phyloP scores from a whole-genome alignment of 176 grass and related monocot species.

The Rhynchospora breviuscula region DNA sequence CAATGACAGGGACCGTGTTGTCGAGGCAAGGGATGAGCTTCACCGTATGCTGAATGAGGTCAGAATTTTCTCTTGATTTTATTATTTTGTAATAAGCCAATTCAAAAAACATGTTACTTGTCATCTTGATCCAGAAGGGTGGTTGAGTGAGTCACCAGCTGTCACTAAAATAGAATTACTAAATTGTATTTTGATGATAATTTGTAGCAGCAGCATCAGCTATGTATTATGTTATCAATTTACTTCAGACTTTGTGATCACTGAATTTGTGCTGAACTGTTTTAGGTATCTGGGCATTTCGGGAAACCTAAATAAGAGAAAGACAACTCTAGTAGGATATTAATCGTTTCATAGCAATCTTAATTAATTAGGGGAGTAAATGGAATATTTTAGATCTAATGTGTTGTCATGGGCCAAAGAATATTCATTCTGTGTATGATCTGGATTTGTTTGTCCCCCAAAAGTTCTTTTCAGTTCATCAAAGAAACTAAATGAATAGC shows the following conservation, averaged over 20 bases:
- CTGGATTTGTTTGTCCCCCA: neutral
- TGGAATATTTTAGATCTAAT: neutral
- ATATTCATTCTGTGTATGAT: neutral
- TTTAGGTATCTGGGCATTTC: neutral
- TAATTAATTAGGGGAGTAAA: neutral
- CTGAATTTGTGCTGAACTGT: neutral
- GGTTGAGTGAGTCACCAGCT: neutral
- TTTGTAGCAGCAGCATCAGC: neutral
- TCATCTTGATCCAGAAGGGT: neutral
- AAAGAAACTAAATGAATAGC: neutral
- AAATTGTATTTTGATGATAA: neutral
- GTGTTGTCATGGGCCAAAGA: neutral
- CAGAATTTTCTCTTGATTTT: neutral
- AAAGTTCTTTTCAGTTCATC: neutral
- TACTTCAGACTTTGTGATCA: neutral
- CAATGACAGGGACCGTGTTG: constrained; percentile 27
- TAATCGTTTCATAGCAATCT: neutral
- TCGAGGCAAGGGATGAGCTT: constrained; percentile 25
- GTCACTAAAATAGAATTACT: neutral
- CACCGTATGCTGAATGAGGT: constrained; percentile 29
- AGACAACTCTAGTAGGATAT: neutral
- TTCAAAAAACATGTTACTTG: neutral
- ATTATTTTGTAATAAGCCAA: neutral
- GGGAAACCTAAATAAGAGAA: neutral
- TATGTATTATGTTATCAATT: neutral